Evolutionary conservation across 805 yeast genomes (phyloP).

Genomic region (Lipomyces anomalus): DNA sequence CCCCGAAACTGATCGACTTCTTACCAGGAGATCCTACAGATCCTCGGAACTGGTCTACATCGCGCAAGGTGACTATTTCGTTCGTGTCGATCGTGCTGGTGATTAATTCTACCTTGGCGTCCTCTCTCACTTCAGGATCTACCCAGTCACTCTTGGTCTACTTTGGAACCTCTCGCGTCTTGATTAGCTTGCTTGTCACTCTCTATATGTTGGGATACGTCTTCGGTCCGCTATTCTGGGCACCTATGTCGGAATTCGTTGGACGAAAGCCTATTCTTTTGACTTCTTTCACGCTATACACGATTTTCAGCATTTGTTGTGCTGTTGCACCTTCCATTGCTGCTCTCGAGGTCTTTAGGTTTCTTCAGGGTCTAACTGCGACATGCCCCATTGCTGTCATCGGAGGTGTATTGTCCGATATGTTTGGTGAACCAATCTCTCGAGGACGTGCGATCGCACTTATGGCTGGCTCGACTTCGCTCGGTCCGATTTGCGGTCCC

Average conservation of each 20-base stretch:
- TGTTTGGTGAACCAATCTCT: constrained; percentile 59
- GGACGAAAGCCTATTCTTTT: constrained; percentile 83
- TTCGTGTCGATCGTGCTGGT: constrained; percentile 5
- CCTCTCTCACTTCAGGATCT: constrained; percentile 19
- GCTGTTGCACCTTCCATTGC: constrained; percentile 47
- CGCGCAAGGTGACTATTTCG: constrained; percentile 6
- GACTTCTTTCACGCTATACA: constrained; percentile 65
- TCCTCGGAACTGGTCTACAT: constrained; percentile 12
- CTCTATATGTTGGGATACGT: constrained; percentile 70
- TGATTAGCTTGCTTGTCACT: constrained; percentile 47
- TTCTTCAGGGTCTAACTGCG: constrained; percentile 51
- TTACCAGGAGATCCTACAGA: constrained; percentile 17
- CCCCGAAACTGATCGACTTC: constrained; percentile 19
- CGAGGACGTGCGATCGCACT: constrained; percentile 45
- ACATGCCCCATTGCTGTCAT: constrained; percentile 53
- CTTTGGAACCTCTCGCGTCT: constrained; percentile 41
- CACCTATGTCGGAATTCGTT: constrained; percentile 76
- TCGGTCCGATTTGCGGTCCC: constrained; percentile 47
- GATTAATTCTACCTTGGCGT: constrained; percentile 18
- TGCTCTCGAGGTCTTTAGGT: constrained; percentile 47
- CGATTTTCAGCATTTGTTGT: constrained; percentile 76
- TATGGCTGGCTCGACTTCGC: constrained; percentile 44
- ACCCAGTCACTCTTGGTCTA: constrained; percentile 36
- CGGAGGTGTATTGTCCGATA: constrained; percentile 53
- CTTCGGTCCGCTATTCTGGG: constrained; percentile 82